These are phyloP conservation scores for Benincasa hispida DNA, from an alignment of 306 rosid species.

Conservation along the genomic window DNA sequence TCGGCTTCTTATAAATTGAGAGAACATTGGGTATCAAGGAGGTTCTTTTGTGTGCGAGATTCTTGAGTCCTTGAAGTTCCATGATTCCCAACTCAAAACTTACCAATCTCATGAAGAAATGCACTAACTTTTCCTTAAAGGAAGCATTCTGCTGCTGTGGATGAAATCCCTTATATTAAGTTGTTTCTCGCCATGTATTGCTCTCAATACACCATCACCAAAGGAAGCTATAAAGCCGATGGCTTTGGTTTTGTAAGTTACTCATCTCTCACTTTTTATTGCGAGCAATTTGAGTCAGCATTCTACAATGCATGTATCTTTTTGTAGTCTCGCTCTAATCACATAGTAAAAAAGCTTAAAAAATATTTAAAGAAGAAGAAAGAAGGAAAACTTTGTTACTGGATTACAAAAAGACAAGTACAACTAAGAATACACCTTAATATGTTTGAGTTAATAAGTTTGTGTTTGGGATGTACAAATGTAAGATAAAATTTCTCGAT, in stretches of 20 bases:
- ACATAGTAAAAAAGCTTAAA: no score
- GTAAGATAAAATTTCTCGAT: no score
- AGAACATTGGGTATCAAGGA: conserved; percentile 31
- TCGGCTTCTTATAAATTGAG: conserved; percentile 17
- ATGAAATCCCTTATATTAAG: conserved; percentile 31
- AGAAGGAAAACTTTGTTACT: no score
- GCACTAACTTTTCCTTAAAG: conserved; percentile 27
- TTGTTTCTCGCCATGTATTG: conserved; percentile 24
- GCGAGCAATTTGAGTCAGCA: no score
- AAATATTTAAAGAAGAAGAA: no score
- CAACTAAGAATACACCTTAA: no score
- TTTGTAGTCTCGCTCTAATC: no score
- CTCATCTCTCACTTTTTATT: no score
- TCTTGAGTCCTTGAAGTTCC: conserved; percentile 23
- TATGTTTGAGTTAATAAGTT: no score
- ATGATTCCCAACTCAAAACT: conserved; percentile 16
- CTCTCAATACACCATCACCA: conserved; percentile 28
- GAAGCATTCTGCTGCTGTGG: conserved; percentile 34
- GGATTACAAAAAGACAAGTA: no score
- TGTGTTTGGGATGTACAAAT: no score
- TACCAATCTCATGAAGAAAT: conserved; percentile 22
- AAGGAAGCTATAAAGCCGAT: conserved; percentile 24
- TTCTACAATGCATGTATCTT: no score
- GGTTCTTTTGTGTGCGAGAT: conserved; percentile 33
- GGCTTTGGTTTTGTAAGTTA: conserved; percentile 62